Conservation (phyloP, 106 monocot species). For the Phalaenopsis equestris region DNA sequence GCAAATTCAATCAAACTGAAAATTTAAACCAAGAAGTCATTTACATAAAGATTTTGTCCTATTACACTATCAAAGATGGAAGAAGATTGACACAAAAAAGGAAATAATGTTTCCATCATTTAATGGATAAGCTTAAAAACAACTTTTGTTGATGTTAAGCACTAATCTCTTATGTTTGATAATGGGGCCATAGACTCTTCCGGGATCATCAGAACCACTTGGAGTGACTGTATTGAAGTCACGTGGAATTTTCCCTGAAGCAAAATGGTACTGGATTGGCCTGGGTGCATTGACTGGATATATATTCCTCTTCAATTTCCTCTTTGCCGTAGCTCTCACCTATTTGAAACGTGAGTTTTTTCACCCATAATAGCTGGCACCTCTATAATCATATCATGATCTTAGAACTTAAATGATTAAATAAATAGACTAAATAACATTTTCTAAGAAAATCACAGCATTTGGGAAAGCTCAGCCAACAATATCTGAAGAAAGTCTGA, state of each 20-base stretch:
- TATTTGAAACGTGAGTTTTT: conserved; percentile 25
- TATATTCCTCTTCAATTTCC: conserved; percentile 19
- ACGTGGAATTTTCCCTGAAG: conserved; percentile 28
- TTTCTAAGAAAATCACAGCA: conserved; percentile 14
- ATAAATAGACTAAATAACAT: not conserved
- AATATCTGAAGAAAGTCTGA: conserved; percentile 23
- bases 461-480: conserved; percentile 14
- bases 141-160: not conserved
- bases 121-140: not conserved
- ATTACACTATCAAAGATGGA: no score
- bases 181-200: conserved; percentile 11
- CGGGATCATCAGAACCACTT: conserved; percentile 5
- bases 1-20: not conserved
- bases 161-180: not conserved
- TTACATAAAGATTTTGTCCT: not conserved
- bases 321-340: conserved; percentile 21
- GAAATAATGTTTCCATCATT: no score
- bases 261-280: conserved; percentile 50
- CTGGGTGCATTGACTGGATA: conserved; percentile 22
- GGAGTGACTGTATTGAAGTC: conserved; percentile 21
- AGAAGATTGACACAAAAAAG: no score
- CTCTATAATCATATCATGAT: not conserved
- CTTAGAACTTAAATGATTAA: not conserved
- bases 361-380: not conserved
- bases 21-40: not conserved